These are phyloP conservation scores for Moniliella sp. DNA, from an alignment of 1,284 basidiomycete genomes.

Conservation along the genomic window DNA sequence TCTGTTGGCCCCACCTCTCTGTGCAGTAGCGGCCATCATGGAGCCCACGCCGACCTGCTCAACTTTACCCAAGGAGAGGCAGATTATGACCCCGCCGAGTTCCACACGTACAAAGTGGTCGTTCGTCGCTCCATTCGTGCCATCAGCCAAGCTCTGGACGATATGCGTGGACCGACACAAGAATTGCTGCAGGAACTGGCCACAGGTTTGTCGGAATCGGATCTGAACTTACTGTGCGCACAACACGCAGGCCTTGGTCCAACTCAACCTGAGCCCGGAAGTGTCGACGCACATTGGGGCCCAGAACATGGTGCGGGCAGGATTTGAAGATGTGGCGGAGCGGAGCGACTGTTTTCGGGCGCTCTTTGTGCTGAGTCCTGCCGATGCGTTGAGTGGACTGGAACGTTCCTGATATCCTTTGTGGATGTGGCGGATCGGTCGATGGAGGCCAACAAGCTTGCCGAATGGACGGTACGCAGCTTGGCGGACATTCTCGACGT, in stretches of 20 bases:
- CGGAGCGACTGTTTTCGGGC: conserved; percentile 20
- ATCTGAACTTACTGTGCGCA: conserved; percentile 12
- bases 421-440: conserved; percentile 7
- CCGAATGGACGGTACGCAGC: conserved; percentile 19
- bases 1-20: background rate
- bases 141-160: background rate
- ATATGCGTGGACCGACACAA: no score
- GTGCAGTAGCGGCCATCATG: background rate
- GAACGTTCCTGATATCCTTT: conserved; percentile 11
- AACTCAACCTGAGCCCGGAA: conserved; percentile 15
- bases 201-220: conserved; percentile 8
- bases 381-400: conserved; percentile 8
- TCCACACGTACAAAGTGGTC: no score
- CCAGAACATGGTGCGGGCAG: conserved; percentile 14
- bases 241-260: conserved; percentile 9
- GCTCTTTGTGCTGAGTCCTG: conserved; percentile 12
- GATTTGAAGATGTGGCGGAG: conserved; percentile 13
- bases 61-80: background rate
- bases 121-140: background rate
- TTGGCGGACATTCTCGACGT: conserved; percentile 28
- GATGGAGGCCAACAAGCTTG: conserved; percentile 17
- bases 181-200: conserved; percentile 9
- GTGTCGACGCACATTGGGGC: conserved; percentile 13
- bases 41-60: background rate
- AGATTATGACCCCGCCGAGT: background rate